phyloP scores from a whole-genome alignment of 306 rosid species.

The Medicago ruthenica region DNA sequence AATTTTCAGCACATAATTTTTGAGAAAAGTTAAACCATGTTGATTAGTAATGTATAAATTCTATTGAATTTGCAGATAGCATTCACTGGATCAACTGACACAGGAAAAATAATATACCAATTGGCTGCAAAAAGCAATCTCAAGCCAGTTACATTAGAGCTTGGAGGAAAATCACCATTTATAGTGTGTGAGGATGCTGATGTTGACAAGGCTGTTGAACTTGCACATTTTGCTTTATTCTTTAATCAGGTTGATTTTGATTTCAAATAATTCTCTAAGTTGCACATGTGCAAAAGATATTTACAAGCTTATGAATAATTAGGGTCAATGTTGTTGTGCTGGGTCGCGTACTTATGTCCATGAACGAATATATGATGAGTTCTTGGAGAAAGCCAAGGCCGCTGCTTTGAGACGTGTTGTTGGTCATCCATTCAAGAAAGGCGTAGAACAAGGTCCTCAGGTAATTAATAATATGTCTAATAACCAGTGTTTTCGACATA shows the following conservation, averaged over 20 bases:
- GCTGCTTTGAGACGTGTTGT: constrained; percentile 61
- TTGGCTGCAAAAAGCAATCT: constrained; percentile 73
- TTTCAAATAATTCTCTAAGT: too few species aligned
- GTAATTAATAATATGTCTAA: background rate
- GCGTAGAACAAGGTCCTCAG: constrained; percentile 71
- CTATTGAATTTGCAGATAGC: constrained; percentile 51
- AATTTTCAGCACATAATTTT: too few species aligned
- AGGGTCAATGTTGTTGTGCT: constrained; percentile 80
- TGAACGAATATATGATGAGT: constrained; percentile 67
- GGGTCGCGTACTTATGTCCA: constrained; percentile 79
- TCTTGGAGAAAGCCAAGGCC: constrained; percentile 65
- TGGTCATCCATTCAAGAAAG: constrained; percentile 74
- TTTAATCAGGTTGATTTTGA: constrained; percentile 58
- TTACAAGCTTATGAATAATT: background rate
- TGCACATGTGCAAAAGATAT: too few species aligned
- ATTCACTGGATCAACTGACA: constrained; percentile 64
- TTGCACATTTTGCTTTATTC: constrained; percentile 73
- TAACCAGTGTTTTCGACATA: too few species aligned
- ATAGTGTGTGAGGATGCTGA: constrained; percentile 72
- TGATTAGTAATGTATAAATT: too few species aligned
- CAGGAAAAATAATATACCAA: constrained; percentile 60
- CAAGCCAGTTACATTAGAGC: constrained; percentile 71
- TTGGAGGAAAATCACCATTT: constrained; percentile 82
- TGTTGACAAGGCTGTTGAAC: constrained; percentile 66
- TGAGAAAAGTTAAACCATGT: too few species aligned